Conservation (phyloP, 1,284 basidiomycete species). For the Singerocomus rubriflavus region DNA sequence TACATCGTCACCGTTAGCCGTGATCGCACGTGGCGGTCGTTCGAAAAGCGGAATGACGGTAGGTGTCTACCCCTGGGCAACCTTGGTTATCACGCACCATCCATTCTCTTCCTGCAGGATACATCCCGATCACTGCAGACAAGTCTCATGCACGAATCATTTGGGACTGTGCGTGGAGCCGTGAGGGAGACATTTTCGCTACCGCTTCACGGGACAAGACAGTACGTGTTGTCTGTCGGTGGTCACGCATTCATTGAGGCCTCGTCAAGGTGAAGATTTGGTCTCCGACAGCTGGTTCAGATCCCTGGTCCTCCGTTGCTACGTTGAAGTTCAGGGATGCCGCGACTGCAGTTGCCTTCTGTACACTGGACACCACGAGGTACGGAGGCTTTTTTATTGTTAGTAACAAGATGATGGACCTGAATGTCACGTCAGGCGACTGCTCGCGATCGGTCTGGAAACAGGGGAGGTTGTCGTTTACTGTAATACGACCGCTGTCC, state of each 20-base stretch:
- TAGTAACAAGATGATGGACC: not conserved
- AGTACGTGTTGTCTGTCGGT: constrained; percentile 41
- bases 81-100: not conserved
- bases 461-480: constrained; percentile 65
- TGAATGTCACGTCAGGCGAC: constrained; percentile 40
- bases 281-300: constrained; percentile 36
- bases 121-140: constrained; percentile 60
- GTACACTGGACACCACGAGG: constrained; percentile 42
- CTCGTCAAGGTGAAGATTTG: constrained; percentile 68
- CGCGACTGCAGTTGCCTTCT: constrained; percentile 71
- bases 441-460: constrained; percentile 70
- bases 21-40: constrained; percentile 93
- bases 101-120: constrained; percentile 42
- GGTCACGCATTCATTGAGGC: not conserved
- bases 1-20: constrained; percentile 83
- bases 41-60: constrained; percentile 44
- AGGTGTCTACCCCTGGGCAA: constrained; percentile 26
- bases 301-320: constrained; percentile 49
- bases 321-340: constrained; percentile 62
- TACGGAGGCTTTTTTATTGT: constrained; percentile 26
- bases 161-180: constrained; percentile 90
- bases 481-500: constrained; percentile 32
- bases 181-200: constrained; percentile 74
- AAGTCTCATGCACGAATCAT: constrained; percentile 92
- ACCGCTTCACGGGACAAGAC: constrained; percentile 96